Conservation (phyloP, 2,329 filamentous ascomycete species). For the Chaetomiaceae sp. region DNA sequence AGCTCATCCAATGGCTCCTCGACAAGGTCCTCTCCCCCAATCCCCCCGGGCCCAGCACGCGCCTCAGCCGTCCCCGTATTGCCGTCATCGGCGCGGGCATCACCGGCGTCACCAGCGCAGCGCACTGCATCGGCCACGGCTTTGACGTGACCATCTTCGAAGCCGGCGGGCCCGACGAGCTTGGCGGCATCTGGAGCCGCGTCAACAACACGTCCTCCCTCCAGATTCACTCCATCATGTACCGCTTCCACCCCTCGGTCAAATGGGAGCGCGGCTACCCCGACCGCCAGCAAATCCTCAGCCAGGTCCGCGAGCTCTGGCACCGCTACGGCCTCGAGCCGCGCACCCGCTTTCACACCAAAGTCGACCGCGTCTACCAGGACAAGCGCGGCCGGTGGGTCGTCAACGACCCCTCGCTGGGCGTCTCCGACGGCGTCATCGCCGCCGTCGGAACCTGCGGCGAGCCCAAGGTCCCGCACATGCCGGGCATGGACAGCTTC, state of each 20-base stretch:
- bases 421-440: slow-evolving; percentile 73
- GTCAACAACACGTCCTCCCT: slow-evolving; percentile 80
- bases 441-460: slow-evolving; percentile 78
- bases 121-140: slow-evolving; percentile 80
- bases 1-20: slow-evolving; percentile 60
- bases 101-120: slow-evolving; percentile 71
- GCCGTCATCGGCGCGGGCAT: slow-evolving; percentile 69
- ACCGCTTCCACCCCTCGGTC: slow-evolving; percentile 78
- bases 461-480: slow-evolving; percentile 64
- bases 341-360: slow-evolving; percentile 67
- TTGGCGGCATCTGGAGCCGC: slow-evolving; percentile 79
- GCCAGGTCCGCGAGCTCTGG: slow-evolving; percentile 69
- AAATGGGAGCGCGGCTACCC: slow-evolving; percentile 75
- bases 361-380: slow-evolving; percentile 65
- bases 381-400: slow-evolving; percentile 69
- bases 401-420: slow-evolving; percentile 66
- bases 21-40: slow-evolving; percentile 63
- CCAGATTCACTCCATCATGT: slow-evolving; percentile 84
- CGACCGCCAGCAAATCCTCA: slow-evolving; percentile 67
- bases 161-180: slow-evolving; percentile 56
- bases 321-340: slow-evolving; percentile 66
- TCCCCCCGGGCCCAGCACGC: slow-evolving; percentile 56
- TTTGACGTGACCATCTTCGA: slow-evolving; percentile 81
- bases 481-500: slow-evolving; percentile 69
- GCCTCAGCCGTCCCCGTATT: slow-evolving; percentile 59